These are phyloP conservation scores for Gynandropsis gynandra DNA, from an alignment of 345 rosid species.

Conservation along the genomic window DNA sequence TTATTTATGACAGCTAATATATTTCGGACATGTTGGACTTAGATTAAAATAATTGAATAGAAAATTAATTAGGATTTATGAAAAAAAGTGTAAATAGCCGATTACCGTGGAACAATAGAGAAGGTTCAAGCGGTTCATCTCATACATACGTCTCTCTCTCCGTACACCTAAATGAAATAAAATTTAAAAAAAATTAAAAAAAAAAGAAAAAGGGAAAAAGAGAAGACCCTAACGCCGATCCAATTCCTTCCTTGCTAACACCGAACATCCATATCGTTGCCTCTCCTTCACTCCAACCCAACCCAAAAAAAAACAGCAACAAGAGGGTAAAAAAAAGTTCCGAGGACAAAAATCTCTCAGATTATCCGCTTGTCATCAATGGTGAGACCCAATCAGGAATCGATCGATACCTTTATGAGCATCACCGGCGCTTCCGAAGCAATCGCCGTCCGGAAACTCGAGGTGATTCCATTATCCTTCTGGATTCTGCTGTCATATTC, in stretches of 20 bases:
- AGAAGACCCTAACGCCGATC: slow-evolving; percentile 14
- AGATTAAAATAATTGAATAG: no score
- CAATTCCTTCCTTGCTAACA: slow-evolving; percentile 15
- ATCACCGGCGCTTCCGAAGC: slow-evolving; percentile 74
- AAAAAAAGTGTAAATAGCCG: no score
- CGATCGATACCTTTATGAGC: slow-evolving; percentile 74
- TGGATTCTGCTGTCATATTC: neutral
- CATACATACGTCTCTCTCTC: no score
- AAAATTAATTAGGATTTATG: no score
- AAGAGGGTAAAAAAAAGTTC: neutral
- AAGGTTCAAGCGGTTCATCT: slow-evolving; percentile 5
- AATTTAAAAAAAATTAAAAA: slow-evolving; percentile 8
- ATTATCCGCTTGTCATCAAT: slow-evolving; percentile 26
- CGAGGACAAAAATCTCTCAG: slow-evolving; percentile 3
- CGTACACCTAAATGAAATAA: no score
- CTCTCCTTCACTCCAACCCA: slow-evolving; percentile 19
- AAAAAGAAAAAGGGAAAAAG: slow-evolving; percentile 13
- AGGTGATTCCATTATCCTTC: slow-evolving; percentile 38
- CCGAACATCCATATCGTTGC: slow-evolving; percentile 11
- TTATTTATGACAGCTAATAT: no score
- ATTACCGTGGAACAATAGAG: slow-evolving; percentile 21
- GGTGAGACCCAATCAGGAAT: slow-evolving; percentile 73
- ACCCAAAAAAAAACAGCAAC: neutral
- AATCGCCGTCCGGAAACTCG: slow-evolving; percentile 59
- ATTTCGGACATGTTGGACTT: no score